Evolutionary conservation across 2,329 filamentous ascomycete genomes (phyloP).

Genomic region (Diaporthe batatas): DNA sequence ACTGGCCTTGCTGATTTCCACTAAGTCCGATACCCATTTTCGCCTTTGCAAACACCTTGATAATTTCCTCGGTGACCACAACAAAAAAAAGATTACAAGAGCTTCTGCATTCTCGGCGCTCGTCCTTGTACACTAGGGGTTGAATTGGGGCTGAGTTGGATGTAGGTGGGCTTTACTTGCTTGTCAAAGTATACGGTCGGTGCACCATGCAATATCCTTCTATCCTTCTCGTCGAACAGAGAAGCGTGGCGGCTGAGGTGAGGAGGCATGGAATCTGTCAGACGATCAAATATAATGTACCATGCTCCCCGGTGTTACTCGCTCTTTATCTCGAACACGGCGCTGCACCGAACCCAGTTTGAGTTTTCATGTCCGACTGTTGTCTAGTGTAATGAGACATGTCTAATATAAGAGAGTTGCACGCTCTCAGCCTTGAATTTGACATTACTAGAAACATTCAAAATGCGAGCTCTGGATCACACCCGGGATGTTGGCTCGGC

Average conservation of each 20-base stretch:
- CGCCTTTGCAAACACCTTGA: conserved; percentile 1
- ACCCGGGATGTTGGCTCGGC: not conserved
- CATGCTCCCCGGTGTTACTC: not conserved
- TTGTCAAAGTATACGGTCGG: conserved; percentile 29
- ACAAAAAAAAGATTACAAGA: conserved; percentile 28
- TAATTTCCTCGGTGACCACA: not conserved
- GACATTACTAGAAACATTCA: not conserved
- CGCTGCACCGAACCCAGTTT: not conserved
- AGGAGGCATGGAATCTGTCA: not conserved
- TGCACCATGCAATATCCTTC: conserved; percentile 19
- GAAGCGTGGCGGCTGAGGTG: not conserved
- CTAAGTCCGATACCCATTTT: conserved; percentile 48
- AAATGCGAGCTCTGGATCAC: not conserved
- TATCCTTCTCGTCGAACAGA: conserved; percentile 11
- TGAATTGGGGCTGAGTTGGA: conserved; percentile 33
- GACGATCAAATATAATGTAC: conserved; percentile 2
- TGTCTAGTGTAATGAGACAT: not conserved
- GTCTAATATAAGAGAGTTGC: not conserved
- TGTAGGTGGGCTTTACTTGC: conserved; percentile 30
- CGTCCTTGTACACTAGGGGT: conserved; percentile 38
- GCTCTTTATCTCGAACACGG: not conserved
- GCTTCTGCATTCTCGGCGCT: conserved; percentile 41
- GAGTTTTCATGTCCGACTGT: not conserved
- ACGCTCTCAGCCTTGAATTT: not conserved
- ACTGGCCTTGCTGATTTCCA: conserved; percentile 67